Percentiles rank a stretch among this genome's conserved stretches.
These are phyloP conservation scores for Leishmania martiniquensis DNA, from an alignment of 208 protist genomes.

Conservation along the genomic window DNA sequence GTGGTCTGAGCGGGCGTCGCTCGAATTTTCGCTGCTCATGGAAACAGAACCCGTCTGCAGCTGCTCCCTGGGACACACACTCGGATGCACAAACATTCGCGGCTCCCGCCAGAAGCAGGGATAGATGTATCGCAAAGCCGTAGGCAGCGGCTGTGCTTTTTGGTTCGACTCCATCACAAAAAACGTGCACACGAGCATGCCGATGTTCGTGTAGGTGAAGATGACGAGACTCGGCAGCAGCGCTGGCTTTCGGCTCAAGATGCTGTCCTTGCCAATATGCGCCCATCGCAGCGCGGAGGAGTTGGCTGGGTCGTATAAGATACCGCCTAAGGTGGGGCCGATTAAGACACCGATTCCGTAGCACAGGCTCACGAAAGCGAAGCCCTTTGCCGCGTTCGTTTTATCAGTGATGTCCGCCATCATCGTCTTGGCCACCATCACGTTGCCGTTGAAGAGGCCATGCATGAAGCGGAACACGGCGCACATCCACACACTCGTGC, in stretches of 20 bases:
- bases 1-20: background rate
- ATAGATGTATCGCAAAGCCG: conserved; percentile 23
- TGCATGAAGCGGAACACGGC: conserved; percentile 68
- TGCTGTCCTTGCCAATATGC: conserved; percentile 41
- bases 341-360: conserved; percentile 62
- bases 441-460: conserved; percentile 75
- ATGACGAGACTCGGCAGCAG: conserved; percentile 60
- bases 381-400: conserved; percentile 83
- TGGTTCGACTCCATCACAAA: conserved; percentile 65
- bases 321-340: conserved; percentile 58
- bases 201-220: conserved; percentile 58
- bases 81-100: conserved; percentile 29
- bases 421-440: conserved; percentile 79
- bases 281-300: conserved; percentile 36
- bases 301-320: conserved; percentile 64
- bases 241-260: conserved; percentile 47
- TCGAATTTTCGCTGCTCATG: background rate
- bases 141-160: conserved; percentile 49
- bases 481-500: conserved; percentile 49
- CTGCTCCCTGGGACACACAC: background rate
- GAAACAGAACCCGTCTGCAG: background rate
- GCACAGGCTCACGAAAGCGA: conserved; percentile 96
- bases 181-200: conserved; percentile 47
- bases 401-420: conserved; percentile 78
- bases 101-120: conserved; percentile 40